Base-by-base conservation (phyloP, 1,284 basidiomycete genomes). In the Heterobasidion occidentale region DNA sequence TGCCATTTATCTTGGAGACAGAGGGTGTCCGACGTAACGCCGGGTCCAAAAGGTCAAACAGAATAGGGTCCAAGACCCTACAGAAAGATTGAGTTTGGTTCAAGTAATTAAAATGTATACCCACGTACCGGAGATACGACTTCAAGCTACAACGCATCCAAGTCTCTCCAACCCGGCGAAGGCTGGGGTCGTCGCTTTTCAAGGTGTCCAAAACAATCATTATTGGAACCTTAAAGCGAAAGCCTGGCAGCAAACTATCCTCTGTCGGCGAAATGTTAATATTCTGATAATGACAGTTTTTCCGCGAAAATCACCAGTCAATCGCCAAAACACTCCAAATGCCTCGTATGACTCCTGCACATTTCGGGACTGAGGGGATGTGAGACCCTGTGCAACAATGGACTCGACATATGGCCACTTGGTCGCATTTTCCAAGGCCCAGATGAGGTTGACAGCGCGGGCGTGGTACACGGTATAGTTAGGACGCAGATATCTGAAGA, bases 141-240 rank as follows among this genome's bases (percentile, higher is more conserved):
- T 87, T 88, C n/a, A 96, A 76, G 65, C 87, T 94, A 65, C 90
- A 93, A 35, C 94, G 81, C 88, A 98, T 93, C 94, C 94, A 98
- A 0, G 93, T 94, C 69, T 97, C 94, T 7, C 90, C 90, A 42
- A 90, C 77, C 8, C 92, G 80, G 35, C 88, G 84, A 15, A 89
- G 70, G 56, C 75, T 74, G 1, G 92, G 87, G 64, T 93, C 85
- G 17, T 86, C 83, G 53, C 78, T 85, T 64, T 86, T 87, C 44
- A 98, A 71, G 0, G 86, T 84, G 66, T 97, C 94, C 46, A 99
- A 72, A 12, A 97, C 83, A 51, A 88, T 82, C 75, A 94, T 86
- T 79, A 98, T 80, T 0, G 95, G 95, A 0, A 89, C 77, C 62
- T 88, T 88, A 65, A 96, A 84, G 35, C 80, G 78, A 64, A 90